phyloP scores from a whole-genome alignment of 306 rosid species.

The Castanea crenata region DNA sequence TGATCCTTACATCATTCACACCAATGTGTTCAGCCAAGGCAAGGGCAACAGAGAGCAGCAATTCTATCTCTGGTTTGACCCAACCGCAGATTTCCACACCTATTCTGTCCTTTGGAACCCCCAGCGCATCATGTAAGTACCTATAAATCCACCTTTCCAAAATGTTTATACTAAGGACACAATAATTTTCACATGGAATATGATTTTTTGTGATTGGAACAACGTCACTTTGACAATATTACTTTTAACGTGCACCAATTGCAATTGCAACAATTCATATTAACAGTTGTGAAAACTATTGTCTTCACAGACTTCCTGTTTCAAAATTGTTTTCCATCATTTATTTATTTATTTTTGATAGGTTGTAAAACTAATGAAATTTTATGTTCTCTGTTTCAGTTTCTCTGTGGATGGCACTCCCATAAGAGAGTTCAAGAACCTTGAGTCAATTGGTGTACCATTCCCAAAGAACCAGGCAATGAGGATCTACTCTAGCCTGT shows the following conservation, averaged over 20 bases:
- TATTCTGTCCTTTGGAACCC: conserved; percentile 76
- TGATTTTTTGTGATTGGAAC: too few relatives aligned
- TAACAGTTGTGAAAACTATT: too few relatives aligned
- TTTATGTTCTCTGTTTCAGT: conserved; percentile 23
- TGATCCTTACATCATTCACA: conserved; percentile 70
- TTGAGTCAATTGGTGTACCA: conserved; percentile 47
- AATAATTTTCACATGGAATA: too few relatives aligned
- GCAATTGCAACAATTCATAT: too few relatives aligned
- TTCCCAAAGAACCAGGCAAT: conserved; percentile 63
- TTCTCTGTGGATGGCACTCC: conserved; percentile 71
- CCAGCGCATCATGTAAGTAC: conserved; percentile 45
- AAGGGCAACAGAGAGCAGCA: conserved; percentile 79
- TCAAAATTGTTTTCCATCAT: too few relatives aligned
- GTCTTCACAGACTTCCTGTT: background rate
- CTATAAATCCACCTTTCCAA: too few relatives aligned
- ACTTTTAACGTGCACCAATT: background rate
- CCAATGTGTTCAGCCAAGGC: conserved; percentile 71
- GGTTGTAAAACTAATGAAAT: too few relatives aligned
- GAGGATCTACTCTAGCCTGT: conserved; percentile 58
- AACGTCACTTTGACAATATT: too few relatives aligned
- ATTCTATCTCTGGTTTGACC: conserved; percentile 76
- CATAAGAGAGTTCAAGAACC: conserved; percentile 72
- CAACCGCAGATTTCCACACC: conserved; percentile 72
- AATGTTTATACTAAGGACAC: too few relatives aligned
- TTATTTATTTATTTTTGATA: too few relatives aligned